Base-by-base conservation (phyloP, 306 rosid species). In the Castanea sativa region DNA sequence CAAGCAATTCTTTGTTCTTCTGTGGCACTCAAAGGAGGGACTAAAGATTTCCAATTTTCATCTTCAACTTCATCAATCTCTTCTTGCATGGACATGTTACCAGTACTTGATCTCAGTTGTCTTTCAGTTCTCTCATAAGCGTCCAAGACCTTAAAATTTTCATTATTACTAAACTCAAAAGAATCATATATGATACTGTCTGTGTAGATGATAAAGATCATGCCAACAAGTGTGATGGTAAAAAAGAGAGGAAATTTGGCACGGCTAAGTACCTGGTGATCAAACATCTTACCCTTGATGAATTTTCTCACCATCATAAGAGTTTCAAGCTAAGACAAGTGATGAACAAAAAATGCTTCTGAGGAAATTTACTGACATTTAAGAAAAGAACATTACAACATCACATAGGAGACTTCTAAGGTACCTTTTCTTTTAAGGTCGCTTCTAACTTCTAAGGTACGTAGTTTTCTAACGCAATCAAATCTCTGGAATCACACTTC, bases 1-100 rank as follows among this genome's bases (percentile, higher is more conserved):
- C 94, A 92, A 52, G 72, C 74, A 16, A 89, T 89, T 69, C 91
- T 87, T 57, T 92, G 89, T 59, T 68, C 78, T 78, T 85, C 80
- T 4, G 89, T 80, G 15, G 55, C 78, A 73, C 82, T 86, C 16
- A 82, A 7, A 33, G 94, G 94, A 68, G 87, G 74, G 30, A 85
- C 77, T 20, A 83, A 78, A 58, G 81, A 73, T 27, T 75, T 82
- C 71, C 45, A 75, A 21, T 51, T 71, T 60, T 29, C 88, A 14
- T 52, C 27, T 1, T 75, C 78, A 67, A 79, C 81, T 30, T 71
- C 78, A 12, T 63, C 53, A 53, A 57, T 59, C 57, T 71, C 58
- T 71, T 16, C 74, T 41, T 41, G 45, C 45, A 41, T 41, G 45
- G 45, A 8, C 45, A 41, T 5, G 59, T 12, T 52, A 14, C 19